Base-by-base conservation (phyloP, 805 yeast genomes). In the Teunomyces gatunensis region DNA sequence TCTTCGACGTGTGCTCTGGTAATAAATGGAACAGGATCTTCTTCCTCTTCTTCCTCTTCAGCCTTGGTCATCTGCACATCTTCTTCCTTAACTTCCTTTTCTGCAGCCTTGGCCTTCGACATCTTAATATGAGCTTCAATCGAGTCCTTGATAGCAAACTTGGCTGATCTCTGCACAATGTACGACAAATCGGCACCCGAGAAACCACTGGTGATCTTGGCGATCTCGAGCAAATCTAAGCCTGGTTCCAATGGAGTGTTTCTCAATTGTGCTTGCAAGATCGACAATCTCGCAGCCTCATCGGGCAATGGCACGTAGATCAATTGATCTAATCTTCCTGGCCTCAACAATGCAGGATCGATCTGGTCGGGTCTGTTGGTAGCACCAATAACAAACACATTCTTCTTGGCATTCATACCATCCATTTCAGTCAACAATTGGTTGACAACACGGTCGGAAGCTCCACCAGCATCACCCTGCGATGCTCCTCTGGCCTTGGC, bases 371-470 rank as follows among this genome's bases (percentile, higher is more conserved):
- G 99, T 78, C 99, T 85, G 75, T 94, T 94, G 48, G 99, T 94
- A 36, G 99, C 99, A 74, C 99, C 99, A 74, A 94, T 89, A 48
- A 94, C 97, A 65, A 94, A 94, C 32, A 94, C 99, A 65, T 94
- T 94, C 84, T 94, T 94, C 79, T 94, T 94, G 54, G 97, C 96
- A 67, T 94, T 94, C 99, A 94, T 94, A 83, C 99, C 99, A 73
- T 94, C 99, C 99, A 94, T 94, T 75, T 91, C 96, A 6, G 97
- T 90, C 68, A 91, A 80, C 65, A 91, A 80, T 75, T 91, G 97
- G 73, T 92, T 91, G 45, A 91, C 97, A 53, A 91, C 97, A 71
- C 96, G 84, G 74, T 91, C 97, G 46, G 94, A 83, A 21, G 97
- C 97, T 51, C 97, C 98, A 57, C 97, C 96, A 17, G 96, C 95